Base-by-base conservation (phyloP, 805 yeast genomes). In the Hanseniaspora nectarophila region DNA sequence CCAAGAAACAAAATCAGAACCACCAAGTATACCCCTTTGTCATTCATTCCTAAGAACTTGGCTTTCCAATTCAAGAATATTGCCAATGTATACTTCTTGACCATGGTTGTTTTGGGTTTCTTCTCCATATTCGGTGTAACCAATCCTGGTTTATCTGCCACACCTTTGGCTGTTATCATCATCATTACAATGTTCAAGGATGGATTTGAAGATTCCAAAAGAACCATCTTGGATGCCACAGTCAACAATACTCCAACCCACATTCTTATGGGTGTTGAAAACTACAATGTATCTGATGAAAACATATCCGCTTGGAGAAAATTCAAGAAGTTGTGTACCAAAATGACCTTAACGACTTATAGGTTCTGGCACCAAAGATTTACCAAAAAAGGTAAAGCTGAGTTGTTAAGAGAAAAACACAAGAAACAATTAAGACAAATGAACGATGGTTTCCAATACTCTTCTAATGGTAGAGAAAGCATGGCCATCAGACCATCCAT, bases 1-100 rank as follows among this genome's bases (percentile, higher is more conserved):
- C 80, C 94, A 10, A 75, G 96, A 56, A 90, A 90, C 71, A 89
- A 92, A 66, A 86, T 92, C 59, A 79, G 97, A 70, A 88, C 97
- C 0, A 87, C 98, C 2, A 90, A 87, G 69, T 90, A 90, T 67
- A 90, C 97, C 2, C 96, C 97, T 5, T 63, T 92, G 43, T 72
- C 87, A 8, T 90, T 90, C 62, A 57, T 92, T 29, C 97, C 97
- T 2, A 88, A 88, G 65, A 88, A 90, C 67, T 65, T 90, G 45
- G 66, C 69, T 43, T 74, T 76, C 57, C 97, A 92, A 69, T 89
- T 89, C 66, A 78, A 76, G 58, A 90, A 89, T 65, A 77, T 89
- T 56, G 98, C 98, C 42, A 90, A 90, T 67, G 70, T 86, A 47
- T 90, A 88, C 70, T 90, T 90, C 74, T 70, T 90, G 60, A 70